Base-by-base conservation (phyloP, 495 filamentous ascomycete genomes). In the Neohortaea acidophila region DNA sequence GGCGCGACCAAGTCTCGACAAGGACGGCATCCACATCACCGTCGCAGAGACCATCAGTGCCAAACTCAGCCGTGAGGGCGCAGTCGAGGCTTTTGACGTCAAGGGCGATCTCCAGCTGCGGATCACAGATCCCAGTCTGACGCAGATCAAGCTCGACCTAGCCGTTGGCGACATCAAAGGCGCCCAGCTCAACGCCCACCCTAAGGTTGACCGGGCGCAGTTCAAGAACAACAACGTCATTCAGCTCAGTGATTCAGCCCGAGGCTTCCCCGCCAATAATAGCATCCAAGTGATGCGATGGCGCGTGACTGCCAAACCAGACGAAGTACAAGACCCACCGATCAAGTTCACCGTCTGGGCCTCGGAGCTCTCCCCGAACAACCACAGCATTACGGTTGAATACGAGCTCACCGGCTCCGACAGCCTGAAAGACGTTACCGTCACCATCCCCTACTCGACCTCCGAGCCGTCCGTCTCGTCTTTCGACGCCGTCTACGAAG, bases 341-440 rank as follows among this genome's bases (percentile, higher is more conserved):
- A 84, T 96, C 48, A 84, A 77, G 19, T 94, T 96, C 54, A 93
- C 81, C 8, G 87, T 94, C 14, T 96, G 87, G 87, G 79, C 89
- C 24, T 91, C 91, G 55, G 81, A 81, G 64, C 77, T 79, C 33
- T 70, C 76, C 10, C 77, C 78, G 25, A 70, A 71, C 33, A 81
- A 77, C 34, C 86, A 75, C 52, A 84, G 76, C 24, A 68, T 94
- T 48, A 96, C 85, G 0, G 71, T 94, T 6, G 87, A 96, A 59
- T 96, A 94, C 53, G 87, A 96, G 60, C 72, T 92, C 38, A 81
- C 79, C 0, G 80, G 82, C 38, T 67, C 72, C 5, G 74, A 79
- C 45, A 65, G 67, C 14, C 65, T 96, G 30, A 79, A 75, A 38
- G 86, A 94, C 55, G 86, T 94, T 23, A 66, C 73, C 23, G 79